Evolutionary conservation across 805 yeast genomes (phyloP).

Genomic region (Kodamaea sagamina): DNA sequence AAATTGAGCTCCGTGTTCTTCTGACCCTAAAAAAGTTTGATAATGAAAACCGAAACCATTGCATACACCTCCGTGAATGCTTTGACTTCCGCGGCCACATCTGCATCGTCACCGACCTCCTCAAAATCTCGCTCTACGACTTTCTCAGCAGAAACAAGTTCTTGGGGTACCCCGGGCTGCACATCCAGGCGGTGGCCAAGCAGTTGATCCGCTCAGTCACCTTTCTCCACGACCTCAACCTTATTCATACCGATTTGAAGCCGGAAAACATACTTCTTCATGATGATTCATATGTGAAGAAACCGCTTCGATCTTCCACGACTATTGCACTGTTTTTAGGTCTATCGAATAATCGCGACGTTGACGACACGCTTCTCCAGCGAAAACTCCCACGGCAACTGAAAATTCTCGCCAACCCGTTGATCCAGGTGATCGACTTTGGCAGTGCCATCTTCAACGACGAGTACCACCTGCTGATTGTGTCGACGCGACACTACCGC

Average conservation of each 20-base stretch:
- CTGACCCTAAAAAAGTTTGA: conserved; percentile 73
- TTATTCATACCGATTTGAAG: conserved; percentile 94
- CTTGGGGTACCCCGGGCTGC: conserved; percentile 91
- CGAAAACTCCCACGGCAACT: conserved; percentile 34
- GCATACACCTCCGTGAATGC: conserved; percentile 85
- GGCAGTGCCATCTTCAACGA: conserved; percentile 96
- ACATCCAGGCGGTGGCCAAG: conserved; percentile 83
- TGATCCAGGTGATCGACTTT: conserved; percentile 88
- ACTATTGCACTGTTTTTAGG: conserved; percentile 36
- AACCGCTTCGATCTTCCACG: conserved; percentile 36
- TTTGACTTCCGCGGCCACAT: conserved; percentile 93
- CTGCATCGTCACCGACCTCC: conserved; percentile 86
- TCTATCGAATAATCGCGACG: conserved; percentile 14
- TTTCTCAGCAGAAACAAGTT: conserved; percentile 82
- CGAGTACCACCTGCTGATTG: conserved; percentile 89
- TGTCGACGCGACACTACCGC: conserved; percentile 92
- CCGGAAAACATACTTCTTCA: conserved; percentile 89
- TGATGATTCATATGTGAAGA: conserved; percentile 48
- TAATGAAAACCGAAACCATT: conserved; percentile 64
- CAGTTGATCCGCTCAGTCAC: conserved; percentile 86
- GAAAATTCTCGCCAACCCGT: conserved; percentile 69
- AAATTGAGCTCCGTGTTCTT: conserved; percentile 84
- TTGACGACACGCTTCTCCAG: conserved; percentile 6
- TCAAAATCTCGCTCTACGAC: conserved; percentile 85
- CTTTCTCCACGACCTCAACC: conserved; percentile 82